phyloP scores from a whole-genome alignment of 2,329 filamentous ascomycete species.

The Aspergillus novoparasiticus region DNA sequence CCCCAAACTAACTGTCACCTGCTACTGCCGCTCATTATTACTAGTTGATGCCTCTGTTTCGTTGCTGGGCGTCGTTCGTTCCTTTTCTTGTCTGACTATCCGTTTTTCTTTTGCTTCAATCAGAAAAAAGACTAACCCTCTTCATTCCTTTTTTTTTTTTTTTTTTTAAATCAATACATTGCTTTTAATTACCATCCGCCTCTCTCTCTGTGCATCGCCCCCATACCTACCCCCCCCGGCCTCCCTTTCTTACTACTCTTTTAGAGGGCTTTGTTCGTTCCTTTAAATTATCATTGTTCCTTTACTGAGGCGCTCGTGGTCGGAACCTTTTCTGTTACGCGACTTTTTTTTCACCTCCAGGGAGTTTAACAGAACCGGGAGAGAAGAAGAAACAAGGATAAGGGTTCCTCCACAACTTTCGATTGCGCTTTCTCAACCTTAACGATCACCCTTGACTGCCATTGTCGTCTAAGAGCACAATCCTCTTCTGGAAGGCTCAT shows the following conservation, averaged over 20 bases:
- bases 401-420: no score
- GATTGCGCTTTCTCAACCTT: neutral
- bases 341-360: constrained; percentile 10
- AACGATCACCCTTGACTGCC: neutral
- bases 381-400: constrained; percentile 1
- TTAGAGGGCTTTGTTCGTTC: constrained; percentile 11
- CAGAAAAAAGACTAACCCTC: constrained; percentile 8
- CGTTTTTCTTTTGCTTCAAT: constrained; percentile 18
- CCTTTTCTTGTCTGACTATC: constrained; percentile 26
- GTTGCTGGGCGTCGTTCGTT: constrained; percentile 25
- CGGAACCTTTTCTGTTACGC: constrained; percentile 8
- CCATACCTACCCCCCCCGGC: constrained; percentile 9
- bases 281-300: constrained; percentile 3
- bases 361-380: neutral
- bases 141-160: constrained; percentile 11
- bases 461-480: neutral
- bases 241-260: constrained; percentile 5
- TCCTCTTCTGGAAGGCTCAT: neutral
- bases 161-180: neutral
- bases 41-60: constrained; percentile 17
- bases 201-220: constrained; percentile 12
- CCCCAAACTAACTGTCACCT: neutral
- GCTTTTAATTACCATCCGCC: constrained; percentile 11
- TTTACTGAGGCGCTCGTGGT: constrained; percentile 9
- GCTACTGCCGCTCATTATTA: constrained; percentile 7